phyloP scores from a whole-genome alignment of 805 yeast genomes.

The Pichia rugopelliculosa region DNA sequence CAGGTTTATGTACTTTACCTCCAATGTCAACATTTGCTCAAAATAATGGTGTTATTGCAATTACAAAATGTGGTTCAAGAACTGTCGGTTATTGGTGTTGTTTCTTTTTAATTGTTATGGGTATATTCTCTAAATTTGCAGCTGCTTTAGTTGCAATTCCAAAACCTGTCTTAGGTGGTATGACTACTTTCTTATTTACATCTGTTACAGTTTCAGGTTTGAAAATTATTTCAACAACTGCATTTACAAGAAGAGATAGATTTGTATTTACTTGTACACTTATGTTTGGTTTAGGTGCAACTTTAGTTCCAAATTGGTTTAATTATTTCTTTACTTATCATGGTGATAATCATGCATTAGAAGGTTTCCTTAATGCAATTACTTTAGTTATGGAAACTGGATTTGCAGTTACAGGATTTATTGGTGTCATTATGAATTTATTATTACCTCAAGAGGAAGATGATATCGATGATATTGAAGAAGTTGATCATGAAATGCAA shows the following conservation, averaged over 20 bases:
- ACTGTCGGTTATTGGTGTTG: conserved; percentile 49
- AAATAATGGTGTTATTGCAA: conserved; percentile 88
- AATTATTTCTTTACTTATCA: conserved; percentile 40
- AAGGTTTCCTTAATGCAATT: conserved; percentile 47
- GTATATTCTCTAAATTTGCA: conserved; percentile 78
- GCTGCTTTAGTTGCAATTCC: conserved; percentile 87
- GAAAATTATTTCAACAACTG: conserved; percentile 45
- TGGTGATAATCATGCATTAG: conserved; percentile 36
- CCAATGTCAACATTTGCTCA: conserved; percentile 92
- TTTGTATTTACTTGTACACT: conserved; percentile 45
- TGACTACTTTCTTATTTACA: conserved; percentile 56
- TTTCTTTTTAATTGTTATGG: conserved; percentile 76
- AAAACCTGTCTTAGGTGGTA: conserved; percentile 75
- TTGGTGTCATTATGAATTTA: conserved; percentile 44
- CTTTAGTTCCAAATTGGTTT: conserved; percentile 42
- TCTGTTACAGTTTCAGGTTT: conserved; percentile 55
- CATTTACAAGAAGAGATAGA: conserved; percentile 51
- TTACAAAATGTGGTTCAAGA: conserved; percentile 88
- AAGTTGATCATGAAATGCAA: conserved; percentile 30
- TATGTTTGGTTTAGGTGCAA: conserved; percentile 46
- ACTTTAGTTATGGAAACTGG: conserved; percentile 51
- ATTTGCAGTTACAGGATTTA: conserved; percentile 47
- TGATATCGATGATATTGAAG: conserved; percentile 36
- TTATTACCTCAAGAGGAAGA: conserved; percentile 43
- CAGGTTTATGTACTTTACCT: conserved; percentile 76